phyloP scores from a whole-genome alignment of 352 stramenopile species.

The Phytophthora syringae region DNA sequence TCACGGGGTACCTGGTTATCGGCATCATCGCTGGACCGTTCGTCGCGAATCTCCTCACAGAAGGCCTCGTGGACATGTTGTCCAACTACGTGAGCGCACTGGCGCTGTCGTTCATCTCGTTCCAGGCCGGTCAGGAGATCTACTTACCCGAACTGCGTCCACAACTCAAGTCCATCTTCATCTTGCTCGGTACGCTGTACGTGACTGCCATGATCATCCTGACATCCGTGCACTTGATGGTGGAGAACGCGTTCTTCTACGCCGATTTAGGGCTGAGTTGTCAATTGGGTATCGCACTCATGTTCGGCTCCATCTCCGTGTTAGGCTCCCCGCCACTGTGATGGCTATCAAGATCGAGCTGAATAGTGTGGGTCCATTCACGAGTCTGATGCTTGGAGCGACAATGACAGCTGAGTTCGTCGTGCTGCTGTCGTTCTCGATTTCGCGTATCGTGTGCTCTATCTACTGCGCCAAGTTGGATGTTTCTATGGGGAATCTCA shows the following conservation, averaged over 20 bases:
- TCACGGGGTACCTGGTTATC: slow-evolving; percentile 71
- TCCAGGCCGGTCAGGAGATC: slow-evolving; percentile 72
- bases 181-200: slow-evolving; percentile 54
- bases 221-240: slow-evolving; percentile 46
- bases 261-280: slow-evolving; percentile 45
- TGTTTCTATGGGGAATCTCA: slow-evolving; percentile 56
- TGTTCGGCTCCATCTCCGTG: too few relatives aligned
- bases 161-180: slow-evolving; percentile 63
- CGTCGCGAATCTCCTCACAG: slow-evolving; percentile 53
- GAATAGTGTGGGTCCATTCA: slow-evolving; percentile 73
- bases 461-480: slow-evolving; percentile 65
- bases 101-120: slow-evolving; percentile 77
- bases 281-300: too few relatives aligned
- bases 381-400: slow-evolving; percentile 71
- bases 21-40: slow-evolving; percentile 67
- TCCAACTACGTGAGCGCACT: slow-evolving; percentile 60
- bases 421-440: slow-evolving; percentile 71
- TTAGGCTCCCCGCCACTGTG: too few relatives aligned
- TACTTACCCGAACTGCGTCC: slow-evolving; percentile 64
- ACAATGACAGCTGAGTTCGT: slow-evolving; percentile 78
- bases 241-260: slow-evolving; percentile 63
- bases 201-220: slow-evolving; percentile 59
- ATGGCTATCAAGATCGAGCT: too few relatives aligned
- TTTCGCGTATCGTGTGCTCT: slow-evolving; percentile 67
- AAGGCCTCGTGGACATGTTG: slow-evolving; percentile 47